phyloP scores from a whole-genome alignment of 306 rosid species.

The Cucurbita maxima region DNA sequence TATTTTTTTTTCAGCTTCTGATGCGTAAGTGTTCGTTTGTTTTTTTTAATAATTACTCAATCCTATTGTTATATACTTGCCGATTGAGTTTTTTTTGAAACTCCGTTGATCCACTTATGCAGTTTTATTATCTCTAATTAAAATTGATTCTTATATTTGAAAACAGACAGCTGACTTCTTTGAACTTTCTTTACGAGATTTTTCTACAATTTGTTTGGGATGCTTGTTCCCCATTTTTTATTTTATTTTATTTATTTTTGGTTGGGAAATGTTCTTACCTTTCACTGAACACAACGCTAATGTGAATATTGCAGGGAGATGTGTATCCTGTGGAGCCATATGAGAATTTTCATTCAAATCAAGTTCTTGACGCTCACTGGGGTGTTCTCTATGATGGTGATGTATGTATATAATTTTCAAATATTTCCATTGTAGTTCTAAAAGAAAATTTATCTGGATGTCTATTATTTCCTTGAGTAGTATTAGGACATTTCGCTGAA shows the following conservation, averaged over 20 bases:
- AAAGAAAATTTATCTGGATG: neutral
- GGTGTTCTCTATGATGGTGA: conserved; percentile 45
- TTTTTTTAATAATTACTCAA: neutral
- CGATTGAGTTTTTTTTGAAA: too few species aligned
- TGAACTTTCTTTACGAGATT: neutral
- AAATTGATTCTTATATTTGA: neutral
- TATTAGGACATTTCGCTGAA: too few species aligned
- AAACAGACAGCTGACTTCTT: neutral
- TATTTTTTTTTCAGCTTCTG: neutral
- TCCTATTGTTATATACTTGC: neutral
- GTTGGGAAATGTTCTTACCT: neutral
- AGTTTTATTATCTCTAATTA: neutral
- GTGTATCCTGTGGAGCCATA: conserved; percentile 49
- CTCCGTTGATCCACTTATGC: neutral
- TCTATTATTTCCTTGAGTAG: neutral
- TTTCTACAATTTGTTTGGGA: neutral
- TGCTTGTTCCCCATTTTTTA: neutral
- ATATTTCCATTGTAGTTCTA: neutral
- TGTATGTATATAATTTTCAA: conserved; percentile 19
- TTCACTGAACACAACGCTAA: neutral
- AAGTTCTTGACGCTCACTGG: conserved; percentile 54
- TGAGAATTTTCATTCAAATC: conserved; percentile 12
- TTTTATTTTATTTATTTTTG: neutral
- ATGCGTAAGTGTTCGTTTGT: neutral
- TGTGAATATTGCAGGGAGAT: conserved; percentile 31